Conservation (phyloP, 1,284 basidiomycete species). For the Ceratobasidium sp. region DNA sequence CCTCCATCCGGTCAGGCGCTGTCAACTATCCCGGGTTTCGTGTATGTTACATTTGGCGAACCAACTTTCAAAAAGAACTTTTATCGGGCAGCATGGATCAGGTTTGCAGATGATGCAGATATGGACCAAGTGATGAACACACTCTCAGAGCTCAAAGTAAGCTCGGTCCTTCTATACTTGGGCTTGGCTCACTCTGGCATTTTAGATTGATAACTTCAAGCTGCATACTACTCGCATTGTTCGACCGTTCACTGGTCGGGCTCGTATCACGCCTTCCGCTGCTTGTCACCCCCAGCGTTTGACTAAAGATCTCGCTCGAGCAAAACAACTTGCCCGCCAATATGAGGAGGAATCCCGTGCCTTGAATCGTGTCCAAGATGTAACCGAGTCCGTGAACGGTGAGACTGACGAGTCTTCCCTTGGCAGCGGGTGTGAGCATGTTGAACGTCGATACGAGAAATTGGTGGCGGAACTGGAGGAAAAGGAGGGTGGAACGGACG, state of each 20-base stretch:
- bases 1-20: constrained; percentile 64
- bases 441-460: constrained; percentile 81
- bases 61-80: constrained; percentile 90
- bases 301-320: constrained; percentile 80
- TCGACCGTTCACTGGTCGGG: constrained; percentile 79
- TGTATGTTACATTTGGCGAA: constrained; percentile 89
- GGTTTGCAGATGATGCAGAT: constrained; percentile 84
- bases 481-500: constrained; percentile 68
- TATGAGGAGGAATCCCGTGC: constrained; percentile 72
- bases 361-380: constrained; percentile 48
- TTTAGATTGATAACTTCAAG: constrained; percentile 91
- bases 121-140: constrained; percentile 78
- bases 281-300: constrained; percentile 83
- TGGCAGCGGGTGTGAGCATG: constrained; percentile 51
- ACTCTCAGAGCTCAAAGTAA: constrained; percentile 85
- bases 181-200: constrained; percentile 39
- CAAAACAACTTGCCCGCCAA: constrained; percentile 73
- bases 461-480: constrained; percentile 74
- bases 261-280: constrained; percentile 83
- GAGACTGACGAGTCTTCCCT: constrained; percentile 58
- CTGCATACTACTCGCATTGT: constrained; percentile 87
- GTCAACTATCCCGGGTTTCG: constrained; percentile 73
- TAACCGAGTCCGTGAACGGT: constrained; percentile 54
- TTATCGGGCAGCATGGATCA: constrained; percentile 92
- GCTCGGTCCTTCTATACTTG: constrained; percentile 9